These are phyloP conservation scores for Hanseniaspora vineae DNA, from an alignment of 805 yeast genomes.

Conservation along the genomic window DNA sequence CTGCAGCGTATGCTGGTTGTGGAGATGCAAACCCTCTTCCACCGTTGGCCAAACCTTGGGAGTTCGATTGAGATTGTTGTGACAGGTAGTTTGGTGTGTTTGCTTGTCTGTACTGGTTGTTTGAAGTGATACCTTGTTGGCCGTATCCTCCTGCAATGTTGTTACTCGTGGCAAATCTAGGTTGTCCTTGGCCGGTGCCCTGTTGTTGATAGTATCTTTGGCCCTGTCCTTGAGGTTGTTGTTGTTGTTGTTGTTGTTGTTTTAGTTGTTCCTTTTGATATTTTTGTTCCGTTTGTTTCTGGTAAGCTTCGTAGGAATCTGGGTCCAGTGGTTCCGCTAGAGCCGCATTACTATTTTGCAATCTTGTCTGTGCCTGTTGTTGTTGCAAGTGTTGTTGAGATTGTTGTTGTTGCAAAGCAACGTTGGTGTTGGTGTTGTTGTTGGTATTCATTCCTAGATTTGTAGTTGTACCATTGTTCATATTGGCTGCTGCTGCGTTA, in stretches of 20 bases:
- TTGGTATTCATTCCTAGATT: slow-evolving; percentile 1
- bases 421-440: slow-evolving; percentile 9
- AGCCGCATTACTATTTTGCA: slow-evolving; percentile 8
- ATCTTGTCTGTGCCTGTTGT: slow-evolving; percentile 10
- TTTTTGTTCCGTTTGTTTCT: slow-evolving; percentile 25
- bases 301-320: slow-evolving; percentile 28
- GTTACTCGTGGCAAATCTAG: slow-evolving; percentile 7
- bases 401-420: slow-evolving; percentile 10
- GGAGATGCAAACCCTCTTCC: not conserved
- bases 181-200: slow-evolving; percentile 3
- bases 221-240: slow-evolving; percentile 6
- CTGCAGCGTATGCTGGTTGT: not conserved
- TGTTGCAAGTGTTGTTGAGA: slow-evolving; percentile 6
- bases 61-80: not conserved
- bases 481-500: slow-evolving; percentile 5
- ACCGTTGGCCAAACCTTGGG: not conserved
- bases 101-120: slow-evolving; percentile 1
- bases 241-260: slow-evolving; percentile 11
- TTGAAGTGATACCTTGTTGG: slow-evolving; percentile 2
- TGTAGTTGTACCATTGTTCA: slow-evolving; percentile 4
- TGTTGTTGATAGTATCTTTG: not conserved
- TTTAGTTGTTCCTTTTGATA: slow-evolving; percentile 21
- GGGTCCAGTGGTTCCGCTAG: slow-evolving; percentile 27
- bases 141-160: slow-evolving; percentile 10
- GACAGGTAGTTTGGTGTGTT: not conserved